phyloP scores from a whole-genome alignment of 2,329 filamentous ascomycete species.

The Coleophoma crateriformis region DNA sequence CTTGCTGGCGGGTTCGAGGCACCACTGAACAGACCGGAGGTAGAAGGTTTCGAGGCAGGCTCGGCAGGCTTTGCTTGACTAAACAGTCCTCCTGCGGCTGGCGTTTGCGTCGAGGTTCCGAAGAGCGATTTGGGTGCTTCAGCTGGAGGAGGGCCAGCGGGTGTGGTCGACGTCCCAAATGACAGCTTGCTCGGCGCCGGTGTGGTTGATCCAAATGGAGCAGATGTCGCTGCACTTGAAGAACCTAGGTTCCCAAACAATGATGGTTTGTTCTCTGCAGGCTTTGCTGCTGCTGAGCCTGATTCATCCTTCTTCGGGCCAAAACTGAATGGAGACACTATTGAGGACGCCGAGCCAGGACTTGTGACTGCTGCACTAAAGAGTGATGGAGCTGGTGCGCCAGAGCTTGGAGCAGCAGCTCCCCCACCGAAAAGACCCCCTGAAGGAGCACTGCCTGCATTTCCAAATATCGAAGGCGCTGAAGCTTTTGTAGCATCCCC shows the following conservation, averaged over 20 bases:
- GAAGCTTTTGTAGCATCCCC: background rate
- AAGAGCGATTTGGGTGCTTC: slow-evolving; percentile 15
- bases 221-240: slow-evolving; percentile 8
- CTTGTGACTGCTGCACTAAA: slow-evolving; percentile 12
- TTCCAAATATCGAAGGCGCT: background rate
- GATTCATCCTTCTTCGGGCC: slow-evolving; percentile 5
- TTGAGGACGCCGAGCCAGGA: slow-evolving; percentile 16
- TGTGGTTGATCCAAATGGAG: slow-evolving; percentile 20
- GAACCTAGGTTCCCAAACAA: slow-evolving; percentile 5
- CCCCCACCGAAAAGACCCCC: slow-evolving; percentile 10
- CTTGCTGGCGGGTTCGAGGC: slow-evolving; percentile 6
- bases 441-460: slow-evolving; percentile 1
- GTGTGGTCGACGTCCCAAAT: slow-evolving; percentile 22
- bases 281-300: slow-evolving; percentile 2
- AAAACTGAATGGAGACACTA: slow-evolving; percentile 17
- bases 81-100: slow-evolving; percentile 10
- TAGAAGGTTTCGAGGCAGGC: slow-evolving; percentile 2
- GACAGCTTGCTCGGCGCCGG: slow-evolving; percentile 17
- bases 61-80: background rate
- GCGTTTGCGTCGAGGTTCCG: slow-evolving; percentile 7
- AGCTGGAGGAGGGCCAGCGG: slow-evolving; percentile 25
- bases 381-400: slow-evolving; percentile 11
- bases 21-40: slow-evolving; percentile 22
- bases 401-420: slow-evolving; percentile 9
- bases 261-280: slow-evolving; percentile 1